These are phyloP conservation scores for Leccinum uliginosum DNA, from an alignment of 768 basidiomycete species.

Conservation along the genomic window DNA sequence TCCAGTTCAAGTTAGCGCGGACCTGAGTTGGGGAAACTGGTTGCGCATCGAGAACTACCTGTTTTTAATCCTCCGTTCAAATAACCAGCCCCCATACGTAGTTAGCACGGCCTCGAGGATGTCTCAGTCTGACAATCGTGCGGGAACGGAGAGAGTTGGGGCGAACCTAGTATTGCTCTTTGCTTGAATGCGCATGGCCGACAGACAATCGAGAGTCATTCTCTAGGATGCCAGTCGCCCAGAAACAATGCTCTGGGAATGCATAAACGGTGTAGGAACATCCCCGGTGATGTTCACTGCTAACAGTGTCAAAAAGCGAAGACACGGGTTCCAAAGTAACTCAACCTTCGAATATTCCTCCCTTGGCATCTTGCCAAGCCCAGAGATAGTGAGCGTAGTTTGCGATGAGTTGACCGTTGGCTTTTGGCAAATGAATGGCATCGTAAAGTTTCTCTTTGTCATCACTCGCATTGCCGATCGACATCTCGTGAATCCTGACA, in stretches of 20 bases:
- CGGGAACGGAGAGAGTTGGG: neutral
- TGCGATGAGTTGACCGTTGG: conserved; percentile 48
- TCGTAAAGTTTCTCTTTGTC: conserved; percentile 5
- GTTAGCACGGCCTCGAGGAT: conserved; percentile 57
- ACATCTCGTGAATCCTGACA: conserved; percentile 27
- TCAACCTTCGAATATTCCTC: conserved; percentile 46
- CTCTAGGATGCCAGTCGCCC: conserved; percentile 30
- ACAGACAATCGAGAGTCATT: conserved; percentile 39
- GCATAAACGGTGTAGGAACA: conserved; percentile 24
- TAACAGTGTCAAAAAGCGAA: conserved; percentile 5
- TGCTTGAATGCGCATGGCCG: conserved; percentile 62
- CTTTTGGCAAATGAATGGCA: conserved; percentile 29
- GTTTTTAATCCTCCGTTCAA: conserved; percentile 74
- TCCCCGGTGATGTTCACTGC: conserved; percentile 20
- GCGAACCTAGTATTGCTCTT: conserved; percentile 59
- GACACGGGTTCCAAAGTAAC: neutral
- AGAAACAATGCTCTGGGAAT: conserved; percentile 62
- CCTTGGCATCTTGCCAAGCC: conserved; percentile 43
- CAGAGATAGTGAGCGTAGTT: conserved; percentile 13
- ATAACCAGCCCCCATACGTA: conserved; percentile 83
- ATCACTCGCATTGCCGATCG: neutral
- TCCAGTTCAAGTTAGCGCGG: conserved; percentile 6
- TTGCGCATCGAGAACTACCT: conserved; percentile 72
- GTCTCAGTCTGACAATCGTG: conserved; percentile 5
- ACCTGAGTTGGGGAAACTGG: neutral